Percentiles rank a stretch among this genome's conserved stretches.
Conservation (phyloP, 768 basidiomycete species). For the Amanita phalloides region DNA sequence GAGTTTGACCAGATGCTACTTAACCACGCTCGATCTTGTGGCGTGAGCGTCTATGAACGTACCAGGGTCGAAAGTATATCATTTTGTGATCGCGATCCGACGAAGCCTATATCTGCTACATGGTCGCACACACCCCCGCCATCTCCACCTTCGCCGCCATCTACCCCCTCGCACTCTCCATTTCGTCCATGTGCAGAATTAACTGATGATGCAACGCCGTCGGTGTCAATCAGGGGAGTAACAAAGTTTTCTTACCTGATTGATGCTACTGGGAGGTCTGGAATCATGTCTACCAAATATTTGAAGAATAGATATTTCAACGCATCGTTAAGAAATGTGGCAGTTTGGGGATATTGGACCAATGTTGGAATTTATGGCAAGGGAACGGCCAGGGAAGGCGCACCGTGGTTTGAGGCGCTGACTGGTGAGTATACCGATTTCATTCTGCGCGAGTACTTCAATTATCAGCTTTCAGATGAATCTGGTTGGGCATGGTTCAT, state of each 20-base stretch:
- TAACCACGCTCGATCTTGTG: conserved; percentile 41
- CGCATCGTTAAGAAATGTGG: conserved; percentile 59
- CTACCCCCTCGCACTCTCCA: conserved; percentile 16
- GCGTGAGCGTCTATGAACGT: conserved; percentile 42
- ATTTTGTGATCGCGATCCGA: conserved; percentile 29
- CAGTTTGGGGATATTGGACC: conserved; percentile 72
- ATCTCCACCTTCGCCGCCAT: conserved; percentile 27
- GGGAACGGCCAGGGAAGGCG: conserved; percentile 39
- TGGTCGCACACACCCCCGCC: conserved; percentile 40
- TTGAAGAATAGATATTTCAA: conserved; percentile 63
- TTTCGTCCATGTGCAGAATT: conserved; percentile 7
- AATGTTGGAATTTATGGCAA: conserved; percentile 39
- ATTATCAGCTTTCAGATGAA: conserved; percentile 32
- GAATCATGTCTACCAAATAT: conserved; percentile 59
- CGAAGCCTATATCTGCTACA: conserved; percentile 38
- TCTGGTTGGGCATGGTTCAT: conserved; percentile 70
- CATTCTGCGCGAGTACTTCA: background rate
- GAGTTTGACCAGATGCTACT: conserved; percentile 53
- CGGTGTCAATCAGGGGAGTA: conserved; percentile 25
- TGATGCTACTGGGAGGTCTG: conserved; percentile 67
- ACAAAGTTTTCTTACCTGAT: conserved; percentile 60
- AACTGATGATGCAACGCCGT: conserved; percentile 5
- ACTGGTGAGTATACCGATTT: conserved; percentile 33
- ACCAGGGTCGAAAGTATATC: conserved; percentile 39
- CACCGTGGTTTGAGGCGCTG: conserved; percentile 64